Percentiles rank a stretch among this genome's conserved stretches.
phyloP scores from a whole-genome alignment of 140 eudicot species.

The Stevia rebaudiana region DNA sequence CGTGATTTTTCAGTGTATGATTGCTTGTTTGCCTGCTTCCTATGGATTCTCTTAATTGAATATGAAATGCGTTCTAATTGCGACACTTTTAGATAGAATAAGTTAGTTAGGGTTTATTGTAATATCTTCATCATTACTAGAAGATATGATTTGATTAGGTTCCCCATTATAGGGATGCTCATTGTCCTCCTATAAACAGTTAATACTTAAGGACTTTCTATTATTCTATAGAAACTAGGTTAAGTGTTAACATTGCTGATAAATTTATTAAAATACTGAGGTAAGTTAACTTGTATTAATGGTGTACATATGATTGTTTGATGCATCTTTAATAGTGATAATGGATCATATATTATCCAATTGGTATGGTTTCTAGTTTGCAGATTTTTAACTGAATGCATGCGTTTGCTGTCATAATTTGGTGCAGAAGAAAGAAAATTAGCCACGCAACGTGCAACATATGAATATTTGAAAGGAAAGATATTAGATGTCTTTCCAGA shows the following conservation, averaged over 20 bases:
- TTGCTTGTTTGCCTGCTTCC: neutral
- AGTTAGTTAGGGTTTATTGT: too few species aligned
- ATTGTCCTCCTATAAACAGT: too few species aligned
- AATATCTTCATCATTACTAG: too few species aligned
- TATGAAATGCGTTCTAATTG: neutral
- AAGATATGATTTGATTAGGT: too few species aligned
- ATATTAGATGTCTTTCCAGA: conserved; percentile 79
- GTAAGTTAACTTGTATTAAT: neutral
- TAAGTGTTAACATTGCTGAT: neutral
- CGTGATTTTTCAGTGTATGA: neutral
- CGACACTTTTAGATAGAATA: neutral
- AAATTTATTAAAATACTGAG: neutral
- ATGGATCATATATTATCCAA: neutral
- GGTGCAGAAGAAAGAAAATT: conserved; percentile 64
- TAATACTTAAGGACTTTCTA: too few species aligned
- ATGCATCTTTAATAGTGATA: neutral
- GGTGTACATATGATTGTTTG: neutral
- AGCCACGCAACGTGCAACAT: conserved; percentile 68
- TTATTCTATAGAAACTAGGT: too few species aligned
- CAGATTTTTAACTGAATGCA: neutral
- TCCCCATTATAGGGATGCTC: too few species aligned
- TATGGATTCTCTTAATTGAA: neutral
- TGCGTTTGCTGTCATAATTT: neutral
- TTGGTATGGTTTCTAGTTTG: neutral
- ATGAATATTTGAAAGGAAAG: conserved; percentile 86